Percentiles rank a stretch among this genome's conserved stretches.
phyloP scores from a whole-genome alignment of 2,329 filamentous ascomycete species.

The Lecanosticta acicola region DNA sequence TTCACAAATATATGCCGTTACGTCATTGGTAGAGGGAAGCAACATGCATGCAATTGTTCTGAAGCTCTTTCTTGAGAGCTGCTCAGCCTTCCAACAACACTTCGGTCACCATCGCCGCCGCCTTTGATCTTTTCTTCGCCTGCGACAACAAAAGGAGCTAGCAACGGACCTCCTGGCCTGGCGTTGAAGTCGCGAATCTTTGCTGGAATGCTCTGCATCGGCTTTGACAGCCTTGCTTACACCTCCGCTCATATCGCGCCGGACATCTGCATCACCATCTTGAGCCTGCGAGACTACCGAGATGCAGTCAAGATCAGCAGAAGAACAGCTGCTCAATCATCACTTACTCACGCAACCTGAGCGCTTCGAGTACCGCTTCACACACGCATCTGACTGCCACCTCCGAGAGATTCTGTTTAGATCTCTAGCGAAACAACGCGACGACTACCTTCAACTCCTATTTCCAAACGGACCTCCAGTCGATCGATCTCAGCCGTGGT shows the following conservation, averaged over 20 bases:
- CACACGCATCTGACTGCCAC: slow-evolving; percentile 61
- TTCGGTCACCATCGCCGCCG: slow-evolving; percentile 1
- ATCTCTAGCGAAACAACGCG: slow-evolving; percentile 70
- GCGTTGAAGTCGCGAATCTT: too few relatives aligned
- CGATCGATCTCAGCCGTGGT: slow-evolving; percentile 48
- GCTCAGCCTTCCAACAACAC: background rate
- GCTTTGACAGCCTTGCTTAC: background rate
- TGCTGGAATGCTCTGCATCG: background rate
- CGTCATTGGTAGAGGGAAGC: background rate
- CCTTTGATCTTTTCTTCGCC: background rate
- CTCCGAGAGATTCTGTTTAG: slow-evolving; percentile 78
- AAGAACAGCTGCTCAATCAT: slow-evolving; percentile 76
- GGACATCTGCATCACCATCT: too few relatives aligned
- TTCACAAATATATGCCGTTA: too few relatives aligned
- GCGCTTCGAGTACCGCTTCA: slow-evolving; percentile 70
- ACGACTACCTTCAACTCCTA: slow-evolving; percentile 69
- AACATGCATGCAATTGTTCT: background rate
- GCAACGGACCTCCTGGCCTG: too few relatives aligned
- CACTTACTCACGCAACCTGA: slow-evolving; percentile 73
- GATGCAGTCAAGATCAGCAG: slow-evolving; percentile 32
- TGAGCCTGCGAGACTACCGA: background rate
- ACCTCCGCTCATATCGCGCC: slow-evolving; percentile 3
- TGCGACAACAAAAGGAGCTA: background rate
- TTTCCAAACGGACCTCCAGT: slow-evolving; percentile 63
- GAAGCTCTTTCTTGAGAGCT: background rate